Base-by-base conservation (phyloP, 257 asterid genomes). In the Solanum chiquidenum region DNA sequence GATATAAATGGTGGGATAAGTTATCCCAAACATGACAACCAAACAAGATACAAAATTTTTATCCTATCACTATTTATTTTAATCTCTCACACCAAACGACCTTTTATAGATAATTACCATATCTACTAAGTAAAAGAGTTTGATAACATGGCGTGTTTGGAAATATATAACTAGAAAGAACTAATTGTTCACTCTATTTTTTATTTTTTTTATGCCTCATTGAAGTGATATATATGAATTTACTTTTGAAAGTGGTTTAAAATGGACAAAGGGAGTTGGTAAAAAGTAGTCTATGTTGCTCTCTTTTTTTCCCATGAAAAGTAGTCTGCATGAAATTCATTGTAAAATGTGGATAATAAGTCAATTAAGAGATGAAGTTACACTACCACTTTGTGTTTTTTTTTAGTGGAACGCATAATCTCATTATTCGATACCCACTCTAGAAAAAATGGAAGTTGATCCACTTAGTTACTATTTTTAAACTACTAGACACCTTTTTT, bases 341-440 rank as follows among this genome's bases (percentile, higher is more conserved):
- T 64, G 66, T 13, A 31, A 76, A 69, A n/a, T 86, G 34, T n/a
- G 31, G 31, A 29, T 29, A 29, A 29, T 29, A 29, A 29, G 31
- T 29, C 31, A 29, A 29, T 29, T 29, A 29, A 29, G 31, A 29
- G 31, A 29, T 29, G 40, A 62, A 83, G 68, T 42, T 84, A 83
- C 12, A 23, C 18, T 38, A 77, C 86, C 88, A 77, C 88, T 42
- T 74, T 77, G 34, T 55, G 34, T 55, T 49, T 42, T 62, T 35
- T 52, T 73, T 62, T 35, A 79, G 90, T 90, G 92, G 95, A 42
- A 88, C 86, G 89, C 90, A 91, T 76, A 12, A 52, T 44, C 83
- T 42, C 29, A 8, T 25, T 29, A 14, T 60, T 10, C 85, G 77
- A 60, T 89, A 42, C 49, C 49, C 46, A 40, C 64, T 77, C 31